A percentile compares a stretch with the other conserved stretches of the same genome.
Conservation (phyloP, 1,284 basidiomycete species). For the Lignosus rhinocerotis region DNA sequence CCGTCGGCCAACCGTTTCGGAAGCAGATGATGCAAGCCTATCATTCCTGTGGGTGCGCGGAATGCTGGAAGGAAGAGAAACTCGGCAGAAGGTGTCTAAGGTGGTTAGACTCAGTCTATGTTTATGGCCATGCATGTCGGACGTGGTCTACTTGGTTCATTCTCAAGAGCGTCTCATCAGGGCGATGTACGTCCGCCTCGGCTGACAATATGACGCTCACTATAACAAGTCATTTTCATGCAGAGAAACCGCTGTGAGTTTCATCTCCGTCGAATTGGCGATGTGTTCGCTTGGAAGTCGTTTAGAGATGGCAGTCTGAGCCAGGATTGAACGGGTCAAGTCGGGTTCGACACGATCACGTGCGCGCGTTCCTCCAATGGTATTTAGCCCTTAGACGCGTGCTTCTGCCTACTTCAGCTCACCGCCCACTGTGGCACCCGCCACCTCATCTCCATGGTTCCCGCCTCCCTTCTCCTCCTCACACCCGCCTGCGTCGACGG, state of each 20-base stretch:
- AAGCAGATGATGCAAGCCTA: neutral
- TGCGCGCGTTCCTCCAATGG: constrained; percentile 4
- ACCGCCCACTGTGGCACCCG: constrained; percentile 1
- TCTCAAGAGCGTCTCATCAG: neutral
- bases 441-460: neutral
- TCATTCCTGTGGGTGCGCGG: neutral
- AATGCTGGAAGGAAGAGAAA: neutral
- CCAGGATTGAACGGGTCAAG: constrained; percentile 10
- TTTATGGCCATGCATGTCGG: neutral
- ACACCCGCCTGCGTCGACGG: constrained; percentile 3
- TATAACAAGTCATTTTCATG: neutral
- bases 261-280: too few species aligned
- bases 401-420: neutral
- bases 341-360: constrained; percentile 14
- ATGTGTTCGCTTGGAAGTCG: too few species aligned
- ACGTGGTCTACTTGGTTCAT: neutral
- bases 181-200: too few species aligned
- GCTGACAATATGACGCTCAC: neutral
- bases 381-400: constrained; percentile 1
- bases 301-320: too few species aligned
- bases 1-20: too few species aligned
- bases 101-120: neutral
- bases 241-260: too few species aligned
- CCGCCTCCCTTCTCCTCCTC: constrained; percentile 8
- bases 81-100: neutral